Evolutionary conservation across 2,329 filamentous ascomycete genomes (phyloP), one percentile per base, ranked within the genome.

Genomic region (Cercospora zeina): DNA sequence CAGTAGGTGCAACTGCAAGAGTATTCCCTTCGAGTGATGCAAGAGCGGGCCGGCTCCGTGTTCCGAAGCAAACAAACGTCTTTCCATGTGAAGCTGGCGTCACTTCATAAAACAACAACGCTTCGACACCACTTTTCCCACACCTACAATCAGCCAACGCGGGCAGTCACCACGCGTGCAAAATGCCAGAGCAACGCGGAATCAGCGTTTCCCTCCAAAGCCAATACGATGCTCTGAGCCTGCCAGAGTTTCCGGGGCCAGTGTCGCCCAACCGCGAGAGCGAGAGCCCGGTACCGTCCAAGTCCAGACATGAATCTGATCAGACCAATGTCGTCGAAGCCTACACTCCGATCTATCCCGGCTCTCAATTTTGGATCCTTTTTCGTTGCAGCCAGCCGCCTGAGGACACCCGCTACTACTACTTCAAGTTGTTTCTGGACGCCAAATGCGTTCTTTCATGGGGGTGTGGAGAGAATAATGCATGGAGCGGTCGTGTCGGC

Each of bases 361-460:
- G 67, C 10, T 57, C 55, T 3, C 67, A 68, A 7, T 80, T 81
- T 69, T 81, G 79, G 78, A 71, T 81, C 59, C 64, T 67, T 21
- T 81, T 80, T 65, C 67, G 64, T 21, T 70, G 69, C 39, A 56
- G 61, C n/a, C 49, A 14, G 65, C 77, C 60, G 21, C 42, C 27
- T 31, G 55, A 33, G 3, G 59, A 58, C 0, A 62, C 54, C 58
- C 65, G 58, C 10, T 73, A 67, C 63, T 80, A 77, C 62, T 75
- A 80, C 62, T 82, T 82, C 75, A 81, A 81, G 67, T 69, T 81
- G 31, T 76, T 76, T 64, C 69, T 80, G 63, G 73, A 78, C 36
- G 74, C 72, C 14, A 67, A 67, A 27, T 72, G 73, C 31, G 65
- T 80, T 13, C 69, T 79, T 9, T 80, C 71, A 62, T 82, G 80